Evolutionary conservation across 2,329 filamentous ascomycete genomes (phyloP), one percentile per base, ranked within the genome.

Genomic region (Aaosphaeria pasadenensis): DNA sequence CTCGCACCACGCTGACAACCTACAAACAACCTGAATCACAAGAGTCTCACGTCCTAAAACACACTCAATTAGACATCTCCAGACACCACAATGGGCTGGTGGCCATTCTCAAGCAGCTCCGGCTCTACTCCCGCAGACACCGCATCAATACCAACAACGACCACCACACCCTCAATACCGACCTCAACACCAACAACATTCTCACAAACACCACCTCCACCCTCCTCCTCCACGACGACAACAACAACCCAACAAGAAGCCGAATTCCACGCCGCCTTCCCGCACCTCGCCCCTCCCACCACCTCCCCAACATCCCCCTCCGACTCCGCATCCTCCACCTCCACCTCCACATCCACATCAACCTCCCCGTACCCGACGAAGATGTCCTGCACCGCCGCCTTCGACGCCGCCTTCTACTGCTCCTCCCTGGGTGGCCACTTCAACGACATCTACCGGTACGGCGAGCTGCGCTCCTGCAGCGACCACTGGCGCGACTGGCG

Each of bases 381-480:
- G 45, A 94, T 97, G 86, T 91, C 87, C 63, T 97, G 94, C 77
- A 87, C 89, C 44, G 80, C 86, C 52, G 87, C 91, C 59, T 97
- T 99, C 74, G 94, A 99, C 75, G 81, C 84, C 54, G 91, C 92
- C 50, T 96, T 92, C 81, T 89, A 92, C 77, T 99, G 94, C 80
- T 89, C 94, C 67, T 90, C 87, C 0, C 78, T 96, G 6, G 91
- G 90, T 45, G 91, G 92, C 1, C 91, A 97, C 70, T 96, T 91
- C 78, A 91, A 88, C 62, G 85, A 90, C 62, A 81, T 97, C 35
- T 99, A 97, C 77, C 87, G 94, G 36, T 86, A 90, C 66, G 94
- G 94, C 52, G 75, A 78, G 39, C 75, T 95, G 62, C 83, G 86
- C 40, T 79, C 82, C 4, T 99, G 94, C 77, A 83, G 78, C 52